Conservation (phyloP, 2,329 filamentous ascomycete genomes). For the Aspergillus unguis region DNA sequence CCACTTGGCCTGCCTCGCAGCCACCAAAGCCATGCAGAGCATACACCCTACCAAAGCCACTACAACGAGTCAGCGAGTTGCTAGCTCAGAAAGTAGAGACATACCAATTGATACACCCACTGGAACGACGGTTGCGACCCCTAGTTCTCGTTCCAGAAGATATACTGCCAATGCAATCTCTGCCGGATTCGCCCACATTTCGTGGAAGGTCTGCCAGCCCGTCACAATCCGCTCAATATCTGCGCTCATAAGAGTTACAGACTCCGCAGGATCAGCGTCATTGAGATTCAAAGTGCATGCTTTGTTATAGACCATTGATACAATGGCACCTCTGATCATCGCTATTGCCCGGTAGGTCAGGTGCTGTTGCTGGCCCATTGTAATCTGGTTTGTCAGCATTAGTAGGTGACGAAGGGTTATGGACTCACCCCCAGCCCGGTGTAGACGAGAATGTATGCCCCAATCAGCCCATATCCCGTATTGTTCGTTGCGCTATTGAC, state of each 20-base stretch:
- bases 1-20: slow-evolving; percentile 46
- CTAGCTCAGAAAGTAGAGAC: background rate
- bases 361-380: slow-evolving; percentile 43
- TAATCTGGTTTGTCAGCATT: slow-evolving; percentile 25
- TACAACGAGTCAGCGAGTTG: background rate
- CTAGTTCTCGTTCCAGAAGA: slow-evolving; percentile 41
- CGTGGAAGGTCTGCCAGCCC: slow-evolving; percentile 43
- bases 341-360: slow-evolving; percentile 43
- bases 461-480: slow-evolving; percentile 44
- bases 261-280: slow-evolving; percentile 36
- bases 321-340: slow-evolving; percentile 42
- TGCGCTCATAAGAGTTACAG: slow-evolving; percentile 46
- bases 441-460: slow-evolving; percentile 44
- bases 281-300: slow-evolving; percentile 31
- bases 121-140: slow-evolving; percentile 45
- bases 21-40: slow-evolving; percentile 36
- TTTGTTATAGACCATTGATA: slow-evolving; percentile 53
- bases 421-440: slow-evolving; percentile 39
- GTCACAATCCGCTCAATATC: slow-evolving; percentile 46
- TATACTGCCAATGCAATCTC: slow-evolving; percentile 48
- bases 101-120: slow-evolving; percentile 42
- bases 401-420: background rate
- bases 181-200: slow-evolving; percentile 45
- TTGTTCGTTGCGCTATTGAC: slow-evolving; percentile 29
- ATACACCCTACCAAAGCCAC: slow-evolving; percentile 37